Base-by-base conservation (phyloP, 2,329 filamentous ascomycete species). In the Diplodia scrobiculata region DNA sequence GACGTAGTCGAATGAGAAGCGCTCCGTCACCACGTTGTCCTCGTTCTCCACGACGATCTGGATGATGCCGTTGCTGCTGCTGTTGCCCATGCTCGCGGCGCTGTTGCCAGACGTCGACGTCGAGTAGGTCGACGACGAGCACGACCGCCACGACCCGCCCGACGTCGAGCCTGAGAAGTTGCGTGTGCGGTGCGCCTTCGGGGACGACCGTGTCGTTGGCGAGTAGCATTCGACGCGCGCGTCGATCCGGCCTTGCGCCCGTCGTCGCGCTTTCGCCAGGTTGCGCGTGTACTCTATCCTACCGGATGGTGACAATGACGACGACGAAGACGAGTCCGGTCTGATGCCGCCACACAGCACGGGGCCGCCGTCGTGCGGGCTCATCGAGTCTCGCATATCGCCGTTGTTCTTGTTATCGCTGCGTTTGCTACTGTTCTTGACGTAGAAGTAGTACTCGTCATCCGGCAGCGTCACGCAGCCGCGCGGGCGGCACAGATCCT, bases 401-500 rank as follows among this genome's bases (percentile, higher is more conserved):
- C 14, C 41, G 50, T 10, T 19, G 32, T 19, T 47, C 51, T 21
- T 36, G 45, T 27, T 53, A 6, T 34, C 25, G 17, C 50, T 34
- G 19, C 69, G 69, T 11, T 19, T 45, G 65, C 52, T 47, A 64
- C 59, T 21, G 58, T 66, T 10, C 17, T 54, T 34, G 29, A 36
- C 29, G 17, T 19, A 17, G 19, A 21, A 32, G 17, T n/a, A 36
- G 9, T 21, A 38, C 27, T 27, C 52, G 41, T 65, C 63, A n/a
- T 36, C 36, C 4, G 52, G 51, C 41, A 36, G 77, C 48, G 86
- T 82, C 21, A 85, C 79, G 34, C 81, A 81, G 34, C 84, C 84
- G 3, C 83, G 78, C 0, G 89, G 89, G 51, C 83, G 84, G 75
- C 90, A 93, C 1, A 92, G 81, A 1, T 81, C 78, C 76, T 93